phyloP scores from a whole-genome alignment of 805 yeast genomes.

The Saturnispora quitensis region DNA sequence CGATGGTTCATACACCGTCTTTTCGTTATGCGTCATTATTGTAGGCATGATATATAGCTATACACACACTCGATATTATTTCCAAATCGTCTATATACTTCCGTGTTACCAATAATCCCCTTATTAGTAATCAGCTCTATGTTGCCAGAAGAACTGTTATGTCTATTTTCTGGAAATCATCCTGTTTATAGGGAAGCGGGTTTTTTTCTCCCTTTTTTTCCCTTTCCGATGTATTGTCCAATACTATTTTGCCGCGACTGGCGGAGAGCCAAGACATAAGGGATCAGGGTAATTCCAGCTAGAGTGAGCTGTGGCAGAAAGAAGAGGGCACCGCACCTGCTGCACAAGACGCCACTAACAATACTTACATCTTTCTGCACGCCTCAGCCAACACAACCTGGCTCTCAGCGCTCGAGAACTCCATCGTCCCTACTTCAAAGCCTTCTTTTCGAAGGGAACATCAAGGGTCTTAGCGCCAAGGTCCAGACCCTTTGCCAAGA shows the following conservation, averaged over 20 bases:
- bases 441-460: neutral
- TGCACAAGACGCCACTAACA: too few relatives aligned
- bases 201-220: neutral
- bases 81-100: too few relatives aligned
- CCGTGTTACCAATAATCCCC: neutral
- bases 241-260: neutral
- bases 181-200: neutral
- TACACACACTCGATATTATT: neutral
- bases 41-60: neutral
- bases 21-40: neutral
- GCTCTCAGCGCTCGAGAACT: neutral
- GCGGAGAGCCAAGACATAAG: neutral
- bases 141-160: neutral
- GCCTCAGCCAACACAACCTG: neutral
- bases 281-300: neutral
- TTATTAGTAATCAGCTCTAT: neutral
- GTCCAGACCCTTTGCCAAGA: slow-evolving; percentile 7
- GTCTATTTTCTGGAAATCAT: neutral
- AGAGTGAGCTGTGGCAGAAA: neutral
- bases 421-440: neutral
- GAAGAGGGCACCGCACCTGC: too few relatives aligned
- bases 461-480: slow-evolving; percentile 4
- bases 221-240: neutral
- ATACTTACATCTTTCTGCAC: neutral
- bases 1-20: neutral